Evolutionary conservation across 106 monocot species (phyloP).

Genomic region (Vanilla planifolia): DNA sequence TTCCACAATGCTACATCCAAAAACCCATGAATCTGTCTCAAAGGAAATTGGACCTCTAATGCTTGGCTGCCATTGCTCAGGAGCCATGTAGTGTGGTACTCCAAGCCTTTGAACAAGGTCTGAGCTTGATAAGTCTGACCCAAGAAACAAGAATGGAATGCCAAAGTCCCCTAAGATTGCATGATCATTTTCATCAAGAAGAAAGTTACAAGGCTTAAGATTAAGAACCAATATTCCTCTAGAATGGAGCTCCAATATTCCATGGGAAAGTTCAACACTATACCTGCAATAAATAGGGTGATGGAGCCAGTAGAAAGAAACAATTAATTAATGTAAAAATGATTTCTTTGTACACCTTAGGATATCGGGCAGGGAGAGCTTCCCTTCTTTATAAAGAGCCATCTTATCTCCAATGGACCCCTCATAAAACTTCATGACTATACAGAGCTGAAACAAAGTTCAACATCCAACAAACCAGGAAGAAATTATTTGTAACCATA

Average conservation of each 20-base stretch:
- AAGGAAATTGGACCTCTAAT: slow-evolving; percentile 71
- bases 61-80: slow-evolving; percentile 88
- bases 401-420: slow-evolving; percentile 93
- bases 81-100: slow-evolving; percentile 89
- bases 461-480: too few relatives aligned
- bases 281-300: slow-evolving; percentile 36
- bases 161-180: slow-evolving; percentile 81
- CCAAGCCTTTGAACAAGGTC: slow-evolving; percentile 59
- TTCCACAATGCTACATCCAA: slow-evolving; percentile 88
- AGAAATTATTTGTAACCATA: too few relatives aligned
- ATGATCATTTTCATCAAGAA: slow-evolving; percentile 59
- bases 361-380: slow-evolving; percentile 55
- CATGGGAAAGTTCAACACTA: slow-evolving; percentile 68
- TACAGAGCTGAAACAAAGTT: slow-evolving; percentile 44
- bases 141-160: slow-evolving; percentile 53
- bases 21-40: slow-evolving; percentile 95
- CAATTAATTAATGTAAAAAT: neutral
- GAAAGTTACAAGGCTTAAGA: slow-evolving; percentile 79
- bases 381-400: slow-evolving; percentile 70
- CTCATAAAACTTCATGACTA: slow-evolving; percentile 91
- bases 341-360: slow-evolving; percentile 37
- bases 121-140: slow-evolving; percentile 31
- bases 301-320: neutral
- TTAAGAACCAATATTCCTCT: slow-evolving; percentile 73
- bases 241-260: slow-evolving; percentile 54